These are phyloP conservation scores for Dendrobium officinale DNA, from an alignment of 106 monocot genomes.

Conservation along the genomic window DNA sequence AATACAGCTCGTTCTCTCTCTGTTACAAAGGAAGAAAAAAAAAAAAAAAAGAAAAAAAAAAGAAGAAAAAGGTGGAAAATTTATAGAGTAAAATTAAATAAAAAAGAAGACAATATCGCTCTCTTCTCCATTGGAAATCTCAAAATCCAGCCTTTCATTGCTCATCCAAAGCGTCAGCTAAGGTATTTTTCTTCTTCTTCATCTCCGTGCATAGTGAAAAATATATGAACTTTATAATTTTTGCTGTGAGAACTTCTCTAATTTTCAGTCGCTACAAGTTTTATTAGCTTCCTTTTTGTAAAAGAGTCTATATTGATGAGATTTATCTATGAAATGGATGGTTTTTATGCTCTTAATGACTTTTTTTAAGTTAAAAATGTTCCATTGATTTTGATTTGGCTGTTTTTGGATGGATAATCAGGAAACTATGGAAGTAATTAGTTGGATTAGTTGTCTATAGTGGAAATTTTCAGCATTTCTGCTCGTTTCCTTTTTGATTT, in stretches of 20 bases:
- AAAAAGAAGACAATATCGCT: neutral
- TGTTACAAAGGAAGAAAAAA: neutral
- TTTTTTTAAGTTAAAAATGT: neutral
- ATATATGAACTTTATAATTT: neutral
- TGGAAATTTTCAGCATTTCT: neutral
- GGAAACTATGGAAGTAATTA: neutral
- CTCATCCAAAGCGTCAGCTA: neutral
- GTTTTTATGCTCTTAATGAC: neutral
- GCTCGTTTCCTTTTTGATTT: neutral
- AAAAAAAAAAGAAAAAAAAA: neutral
- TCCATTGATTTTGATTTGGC: neutral
- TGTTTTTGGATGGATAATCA: neutral
- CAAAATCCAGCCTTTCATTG: neutral
- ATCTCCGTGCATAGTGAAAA: neutral
- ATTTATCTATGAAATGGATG: no score
- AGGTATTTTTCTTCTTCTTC: neutral
- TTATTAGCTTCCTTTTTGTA: no score
- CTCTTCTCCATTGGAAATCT: neutral
- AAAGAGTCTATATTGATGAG: no score
- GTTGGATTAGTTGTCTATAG: neutral
- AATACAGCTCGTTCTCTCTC: neutral
- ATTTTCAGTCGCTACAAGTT: no score
- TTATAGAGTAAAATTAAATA: neutral
- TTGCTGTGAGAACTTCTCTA: neutral
- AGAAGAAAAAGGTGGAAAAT: neutral